Evolutionary conservation across 306 rosid species (phyloP), one percentile per base, ranked within the genome.

Genomic region (Sphenostylis stenocarpa): DNA sequence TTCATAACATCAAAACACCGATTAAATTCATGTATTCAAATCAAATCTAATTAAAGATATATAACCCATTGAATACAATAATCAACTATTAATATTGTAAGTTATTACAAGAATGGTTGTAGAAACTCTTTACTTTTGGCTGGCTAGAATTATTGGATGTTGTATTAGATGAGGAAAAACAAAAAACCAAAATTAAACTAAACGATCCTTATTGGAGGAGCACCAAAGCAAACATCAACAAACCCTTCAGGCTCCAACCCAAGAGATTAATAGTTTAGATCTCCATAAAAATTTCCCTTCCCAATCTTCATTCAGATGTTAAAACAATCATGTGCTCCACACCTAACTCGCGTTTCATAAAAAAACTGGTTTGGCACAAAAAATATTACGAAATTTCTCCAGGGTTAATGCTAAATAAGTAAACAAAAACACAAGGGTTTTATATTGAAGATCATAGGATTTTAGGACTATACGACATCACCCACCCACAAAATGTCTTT

Each of bases 401-500:
- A 11, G 66, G 11, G 64, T 63, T 82, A 56, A 23, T 70, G 63
- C 21, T 58, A 44, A 71, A n/a, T n/a, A 49, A 13, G 41, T 20
- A 69, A 76, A 76, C 28, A 7, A 11, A 45, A 51, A 43, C 20
- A 15, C n/a, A 48, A 29, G 8, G 24, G 49, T 24, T 21, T 56
- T 12, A 29, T 65, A 36, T 55, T 16, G 63, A 64, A 61, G 72
- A 8, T 38, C 57, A 38, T 26, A 36, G 38, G 47, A 24, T 34
- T 31, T 49, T 58, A 20, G 57, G 52, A 43, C 10, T 74, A 39
- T 79, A 41, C 43, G 20, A 29, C 51, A 68, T 55, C 39, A 26
- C 63, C 72, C 68, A 49, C 77, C 70, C 34, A 44, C 23, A 45
- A 31, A 55, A 76, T 15, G 51, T 66, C 21, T 17, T 44, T 58